Evolutionary conservation across 2,329 filamentous ascomycete genomes (phyloP).

Genomic region (Nothophaeocryptopus gaeumannii): DNA sequence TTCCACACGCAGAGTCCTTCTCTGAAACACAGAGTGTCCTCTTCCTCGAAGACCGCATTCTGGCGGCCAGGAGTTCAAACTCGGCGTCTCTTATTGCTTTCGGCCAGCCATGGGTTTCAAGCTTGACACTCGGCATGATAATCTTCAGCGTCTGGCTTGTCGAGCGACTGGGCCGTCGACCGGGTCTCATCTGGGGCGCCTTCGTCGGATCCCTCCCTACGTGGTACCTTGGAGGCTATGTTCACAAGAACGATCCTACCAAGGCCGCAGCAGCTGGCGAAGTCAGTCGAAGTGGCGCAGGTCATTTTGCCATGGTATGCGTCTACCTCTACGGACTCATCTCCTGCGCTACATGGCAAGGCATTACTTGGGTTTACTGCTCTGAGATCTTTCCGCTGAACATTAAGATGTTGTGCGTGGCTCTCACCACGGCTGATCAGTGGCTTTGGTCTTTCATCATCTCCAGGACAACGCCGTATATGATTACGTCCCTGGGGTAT

Average conservation of each 20-base stretch:
- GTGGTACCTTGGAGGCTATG: constrained; percentile 52
- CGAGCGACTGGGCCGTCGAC: constrained; percentile 41
- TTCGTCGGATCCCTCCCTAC: constrained; percentile 49
- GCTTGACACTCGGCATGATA: constrained; percentile 35
- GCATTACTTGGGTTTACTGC: constrained; percentile 38
- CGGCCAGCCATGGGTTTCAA: constrained; percentile 12
- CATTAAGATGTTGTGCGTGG: constrained; percentile 41
- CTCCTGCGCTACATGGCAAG: constrained; percentile 48
- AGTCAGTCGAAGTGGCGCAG: constrained; percentile 46
- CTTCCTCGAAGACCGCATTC: too few species aligned
- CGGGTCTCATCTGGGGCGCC: constrained; percentile 49
- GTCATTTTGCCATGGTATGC: constrained; percentile 54
- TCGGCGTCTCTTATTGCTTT: not conserved
- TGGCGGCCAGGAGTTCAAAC: too few species aligned
- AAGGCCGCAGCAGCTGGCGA: constrained; percentile 45
- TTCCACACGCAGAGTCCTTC: not conserved
- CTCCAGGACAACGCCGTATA: constrained; percentile 38
- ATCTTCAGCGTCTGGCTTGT: constrained; percentile 41
- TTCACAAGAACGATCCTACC: constrained; percentile 52
- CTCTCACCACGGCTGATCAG: constrained; percentile 38
- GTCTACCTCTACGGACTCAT: constrained; percentile 57
- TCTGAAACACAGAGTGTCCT: too few species aligned
- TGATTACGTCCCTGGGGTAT: constrained; percentile 35
- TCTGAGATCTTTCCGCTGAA: constrained; percentile 50
- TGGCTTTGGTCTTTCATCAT: constrained; percentile 43